Evolutionary conservation across 495 filamentous ascomycete species (phyloP).

Genomic region (Penicillium maclennaniae): DNA sequence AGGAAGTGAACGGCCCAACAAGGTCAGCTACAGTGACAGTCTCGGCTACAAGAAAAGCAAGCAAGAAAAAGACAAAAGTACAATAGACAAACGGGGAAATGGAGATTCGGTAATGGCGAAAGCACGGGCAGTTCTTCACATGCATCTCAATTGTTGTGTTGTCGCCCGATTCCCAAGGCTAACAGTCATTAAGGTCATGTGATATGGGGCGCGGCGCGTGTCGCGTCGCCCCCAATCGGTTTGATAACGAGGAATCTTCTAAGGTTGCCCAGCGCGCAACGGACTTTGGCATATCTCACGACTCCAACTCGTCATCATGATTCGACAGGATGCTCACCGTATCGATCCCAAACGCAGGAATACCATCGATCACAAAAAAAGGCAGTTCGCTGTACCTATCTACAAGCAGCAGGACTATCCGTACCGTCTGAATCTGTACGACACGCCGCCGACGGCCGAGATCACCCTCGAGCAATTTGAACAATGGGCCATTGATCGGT

Average conservation of each 20-base stretch:
- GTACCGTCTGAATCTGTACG: slow-evolving; percentile 90
- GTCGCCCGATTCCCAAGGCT: slow-evolving; percentile 5
- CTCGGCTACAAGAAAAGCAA: background rate
- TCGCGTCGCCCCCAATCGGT: slow-evolving; percentile 22
- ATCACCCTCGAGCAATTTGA: slow-evolving; percentile 98
- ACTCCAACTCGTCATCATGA: slow-evolving; percentile 46
- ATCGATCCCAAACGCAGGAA: slow-evolving; percentile 77
- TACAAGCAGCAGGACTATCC: slow-evolving; percentile 75
- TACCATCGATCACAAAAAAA: slow-evolving; percentile 72
- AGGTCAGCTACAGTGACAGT: background rate
- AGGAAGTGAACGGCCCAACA: background rate
- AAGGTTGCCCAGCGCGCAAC: background rate
- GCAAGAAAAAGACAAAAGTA: too few species aligned
- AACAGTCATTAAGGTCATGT: slow-evolving; percentile 2
- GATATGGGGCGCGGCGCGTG: slow-evolving; percentile 10
- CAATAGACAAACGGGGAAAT: background rate
- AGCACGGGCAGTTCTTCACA: slow-evolving; percentile 9
- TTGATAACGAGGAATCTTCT: slow-evolving; percentile 8
- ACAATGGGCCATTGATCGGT: slow-evolving; percentile 95
- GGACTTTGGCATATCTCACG: background rate
- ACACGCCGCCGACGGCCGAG: slow-evolving; percentile 80
- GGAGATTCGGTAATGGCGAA: slow-evolving; percentile 1
- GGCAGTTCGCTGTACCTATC: slow-evolving; percentile 71
- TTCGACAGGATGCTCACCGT: slow-evolving; percentile 66
- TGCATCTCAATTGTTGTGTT: background rate